These are phyloP conservation scores for Beauveria caledonica DNA, from an alignment of 2,329 filamentous ascomycete genomes.

Conservation along the genomic window DNA sequence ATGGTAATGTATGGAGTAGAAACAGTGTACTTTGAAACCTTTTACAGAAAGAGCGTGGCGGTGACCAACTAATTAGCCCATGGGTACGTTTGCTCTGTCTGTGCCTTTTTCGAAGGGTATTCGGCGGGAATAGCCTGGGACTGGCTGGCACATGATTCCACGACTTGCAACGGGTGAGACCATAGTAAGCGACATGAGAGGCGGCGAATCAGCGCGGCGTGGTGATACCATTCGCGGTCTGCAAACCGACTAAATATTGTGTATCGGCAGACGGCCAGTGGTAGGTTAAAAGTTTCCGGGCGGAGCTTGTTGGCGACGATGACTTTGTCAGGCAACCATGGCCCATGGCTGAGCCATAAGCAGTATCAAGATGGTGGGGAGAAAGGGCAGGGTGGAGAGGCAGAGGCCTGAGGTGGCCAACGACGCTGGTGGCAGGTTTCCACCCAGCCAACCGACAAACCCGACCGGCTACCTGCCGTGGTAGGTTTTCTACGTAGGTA, in stretches of 20 bases:
- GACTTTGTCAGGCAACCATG: too few relatives aligned
- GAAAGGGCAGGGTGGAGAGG: slow-evolving; percentile 24
- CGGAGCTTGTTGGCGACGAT: background rate
- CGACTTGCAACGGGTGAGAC: background rate
- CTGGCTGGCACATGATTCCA: too few relatives aligned
- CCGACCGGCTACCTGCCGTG: background rate
- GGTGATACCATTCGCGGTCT: background rate
- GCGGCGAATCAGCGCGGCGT: background rate
- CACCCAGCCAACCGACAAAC: background rate
- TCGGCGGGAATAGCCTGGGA: too few relatives aligned
- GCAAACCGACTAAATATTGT: background rate
- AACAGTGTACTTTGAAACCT: too few relatives aligned
- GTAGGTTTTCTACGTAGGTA: background rate
- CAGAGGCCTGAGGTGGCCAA: background rate
- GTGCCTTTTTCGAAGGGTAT: too few relatives aligned
- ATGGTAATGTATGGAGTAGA: too few relatives aligned
- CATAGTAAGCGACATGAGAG: background rate
- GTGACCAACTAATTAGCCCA: too few relatives aligned
- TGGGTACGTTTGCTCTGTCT: too few relatives aligned
- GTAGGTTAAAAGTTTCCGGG: background rate
- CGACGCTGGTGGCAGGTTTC: background rate
- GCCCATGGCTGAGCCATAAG: too few relatives aligned
- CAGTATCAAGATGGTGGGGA: background rate
- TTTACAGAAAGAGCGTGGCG: too few relatives aligned
- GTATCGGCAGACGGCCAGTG: background rate